Evolutionary conservation across 495 filamentous ascomycete species (phyloP).

Genomic region (Chaetomium cochliodes): DNA sequence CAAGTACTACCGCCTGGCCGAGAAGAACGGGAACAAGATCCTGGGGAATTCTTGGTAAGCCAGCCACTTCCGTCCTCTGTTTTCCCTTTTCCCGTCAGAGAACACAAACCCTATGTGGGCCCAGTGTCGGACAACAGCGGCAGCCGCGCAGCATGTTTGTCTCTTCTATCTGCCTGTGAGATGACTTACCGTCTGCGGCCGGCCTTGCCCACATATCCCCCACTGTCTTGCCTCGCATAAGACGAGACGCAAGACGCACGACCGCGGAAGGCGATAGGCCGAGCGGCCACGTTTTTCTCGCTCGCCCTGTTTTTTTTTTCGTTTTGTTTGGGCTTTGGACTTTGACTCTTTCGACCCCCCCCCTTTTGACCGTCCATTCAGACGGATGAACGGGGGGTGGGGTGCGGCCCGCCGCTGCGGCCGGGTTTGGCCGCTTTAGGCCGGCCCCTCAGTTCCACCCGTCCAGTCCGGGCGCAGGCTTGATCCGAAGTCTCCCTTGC

Average conservation of each 20-base stretch:
- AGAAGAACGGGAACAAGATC: slow-evolving; percentile 82
- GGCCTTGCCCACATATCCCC: background rate
- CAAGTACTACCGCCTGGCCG: slow-evolving; percentile 90
- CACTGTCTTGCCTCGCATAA: background rate
- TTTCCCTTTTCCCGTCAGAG: slow-evolving; percentile 18
- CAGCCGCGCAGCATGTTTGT: slow-evolving; percentile 1
- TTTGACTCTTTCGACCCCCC: background rate
- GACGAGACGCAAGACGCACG: no score
- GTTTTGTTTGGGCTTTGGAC: background rate
- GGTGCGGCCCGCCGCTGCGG: slow-evolving; percentile 14
- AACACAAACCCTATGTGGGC: no score
- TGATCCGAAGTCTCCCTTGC: no score
- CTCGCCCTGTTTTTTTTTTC: slow-evolving; percentile 4
- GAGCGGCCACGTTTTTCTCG: slow-evolving; percentile 8
- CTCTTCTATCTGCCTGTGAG: slow-evolving; percentile 1
- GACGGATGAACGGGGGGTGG: background rate
- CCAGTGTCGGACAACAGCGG: background rate
- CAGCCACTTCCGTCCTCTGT: slow-evolving; percentile 22
- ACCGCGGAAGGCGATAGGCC: background rate
- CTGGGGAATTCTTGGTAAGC: slow-evolving; percentile 90
- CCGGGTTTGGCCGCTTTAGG: background rate
- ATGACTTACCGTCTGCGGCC: background rate
- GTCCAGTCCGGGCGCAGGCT: background rate
- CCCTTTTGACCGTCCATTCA: background rate
- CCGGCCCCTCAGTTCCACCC: background rate